Evolutionary conservation across 495 filamentous ascomycete genomes (phyloP).

Genomic region (Tricharina praecox): DNA sequence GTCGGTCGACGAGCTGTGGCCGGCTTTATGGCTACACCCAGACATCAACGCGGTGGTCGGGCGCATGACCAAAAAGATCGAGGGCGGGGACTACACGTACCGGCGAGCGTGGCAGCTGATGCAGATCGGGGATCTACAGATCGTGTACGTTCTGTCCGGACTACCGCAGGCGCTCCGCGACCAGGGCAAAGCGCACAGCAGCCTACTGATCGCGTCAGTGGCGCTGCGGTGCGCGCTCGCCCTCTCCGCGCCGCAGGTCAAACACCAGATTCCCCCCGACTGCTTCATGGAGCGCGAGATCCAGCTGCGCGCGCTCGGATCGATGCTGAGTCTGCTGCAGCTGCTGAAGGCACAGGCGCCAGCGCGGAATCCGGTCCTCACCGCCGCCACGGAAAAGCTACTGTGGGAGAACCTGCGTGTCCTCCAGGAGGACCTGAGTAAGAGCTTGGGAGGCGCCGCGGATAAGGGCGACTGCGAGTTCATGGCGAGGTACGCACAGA

Average conservation of each 20-base stretch:
- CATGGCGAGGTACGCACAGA: constrained; percentile 2
- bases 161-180: too few relatives aligned
- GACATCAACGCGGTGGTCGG: neutral
- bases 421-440: neutral
- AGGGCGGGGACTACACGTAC: neutral
- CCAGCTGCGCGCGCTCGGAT: neutral
- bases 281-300: constrained; percentile 4
- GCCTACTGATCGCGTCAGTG: too few relatives aligned
- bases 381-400: too few relatives aligned
- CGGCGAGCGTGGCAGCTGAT: neutral
- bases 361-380: too few relatives aligned
- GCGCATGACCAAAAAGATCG: neutral
- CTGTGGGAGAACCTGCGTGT: too few relatives aligned
- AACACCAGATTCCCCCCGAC: constrained; percentile 2
- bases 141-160: constrained; percentile 1
- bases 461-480: constrained; percentile 6
- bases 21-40: neutral
- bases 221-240: too few relatives aligned
- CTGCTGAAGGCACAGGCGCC: neutral
- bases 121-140: neutral
- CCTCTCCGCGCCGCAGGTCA: neutral
- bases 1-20: constrained; percentile 1
- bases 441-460: neutral
- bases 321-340: neutral
- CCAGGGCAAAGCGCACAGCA: too few relatives aligned